phyloP scores from a whole-genome alignment of 768 basidiomycete genomes.

The Strobilomyces echinocephalus region DNA sequence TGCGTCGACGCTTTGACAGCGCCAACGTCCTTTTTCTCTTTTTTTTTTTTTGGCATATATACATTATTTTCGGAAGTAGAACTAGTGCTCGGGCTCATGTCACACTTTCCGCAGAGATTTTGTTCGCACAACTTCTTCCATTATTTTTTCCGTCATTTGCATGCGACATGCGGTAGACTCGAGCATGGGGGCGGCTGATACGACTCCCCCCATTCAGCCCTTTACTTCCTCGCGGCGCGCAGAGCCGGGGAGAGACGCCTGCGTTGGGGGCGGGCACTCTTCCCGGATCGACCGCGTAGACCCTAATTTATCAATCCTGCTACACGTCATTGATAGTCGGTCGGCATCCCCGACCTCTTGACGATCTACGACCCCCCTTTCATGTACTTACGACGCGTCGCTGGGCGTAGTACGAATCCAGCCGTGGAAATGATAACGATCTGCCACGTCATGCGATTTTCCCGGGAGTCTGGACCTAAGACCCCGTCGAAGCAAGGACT shows the following conservation, averaged over 20 bases:
- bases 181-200: neutral
- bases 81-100: neutral
- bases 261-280: neutral
- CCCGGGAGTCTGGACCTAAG: neutral
- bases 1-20: constrained; percentile 12
- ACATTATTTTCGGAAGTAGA: constrained; percentile 18
- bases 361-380: neutral
- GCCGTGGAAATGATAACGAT: too few relatives aligned
- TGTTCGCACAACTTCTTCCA: neutral
- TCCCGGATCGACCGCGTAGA: neutral
- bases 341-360: neutral
- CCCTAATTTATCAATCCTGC: constrained; percentile 15
- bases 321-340: neutral
- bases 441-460: neutral
- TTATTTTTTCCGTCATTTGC: neutral
- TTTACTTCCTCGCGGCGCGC: neutral
- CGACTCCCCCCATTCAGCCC: neutral
- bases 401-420: neutral
- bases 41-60: constrained; percentile 6
- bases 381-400: neutral
- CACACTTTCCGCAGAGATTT: constrained; percentile 1
- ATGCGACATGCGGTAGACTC: constrained; percentile 13
- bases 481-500: neutral
- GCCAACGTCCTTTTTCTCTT: neutral
- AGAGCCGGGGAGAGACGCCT: neutral